Base-by-base conservation (phyloP, 2,329 filamentous ascomycete species). In the Camptophora hylomeconis region DNA sequence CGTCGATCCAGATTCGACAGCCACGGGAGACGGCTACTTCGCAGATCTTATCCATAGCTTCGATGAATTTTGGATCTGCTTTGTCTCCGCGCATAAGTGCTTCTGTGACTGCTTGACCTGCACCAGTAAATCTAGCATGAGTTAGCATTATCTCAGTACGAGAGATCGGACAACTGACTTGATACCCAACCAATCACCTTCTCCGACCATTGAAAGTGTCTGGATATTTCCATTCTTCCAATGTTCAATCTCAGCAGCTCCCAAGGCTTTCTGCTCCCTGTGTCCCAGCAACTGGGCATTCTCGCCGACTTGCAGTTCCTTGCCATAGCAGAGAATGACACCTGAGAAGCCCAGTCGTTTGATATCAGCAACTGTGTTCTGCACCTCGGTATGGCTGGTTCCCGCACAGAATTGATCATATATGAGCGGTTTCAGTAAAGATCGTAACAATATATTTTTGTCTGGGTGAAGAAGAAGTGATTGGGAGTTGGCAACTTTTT, bases 331-430 rank as follows among this genome's bases (percentile, higher is more conserved):
- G 3, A 70, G 51, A 5, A 69, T 60, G 2, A 69, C 61, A 3
- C 67, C 67, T 7, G 59, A 53, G 37, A 61, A 70, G 10, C 67
- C 67, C 12, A 69, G 45, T 0, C 39, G 35, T 39, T 62, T 65
- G 28, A 69, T 60, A 2, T 52, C 50, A 3, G 49, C 44, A 14
- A 66, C 55, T 0, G 59, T 64, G 4, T 47, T 47, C 17, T 54
- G 50, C 2, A 69, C 63, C 31, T 69, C 65, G 1, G 34, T 30
- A 21, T 56, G 53, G 29, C 60, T 67, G 16, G 58, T 58, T 1
- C 67, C 67, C 0, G 66, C 67, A 36, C 67, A 70, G 46, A 71
- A 71, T 25, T 71, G 67, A 33, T 67, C 59, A 40, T 71, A 71
- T 10, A 70, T 53, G 6, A 62, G 51, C 27, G 58, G 55, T 38